Conservation (phyloP, 495 filamentous ascomycete genomes). For the Elasticomyces elasticus region DNA sequence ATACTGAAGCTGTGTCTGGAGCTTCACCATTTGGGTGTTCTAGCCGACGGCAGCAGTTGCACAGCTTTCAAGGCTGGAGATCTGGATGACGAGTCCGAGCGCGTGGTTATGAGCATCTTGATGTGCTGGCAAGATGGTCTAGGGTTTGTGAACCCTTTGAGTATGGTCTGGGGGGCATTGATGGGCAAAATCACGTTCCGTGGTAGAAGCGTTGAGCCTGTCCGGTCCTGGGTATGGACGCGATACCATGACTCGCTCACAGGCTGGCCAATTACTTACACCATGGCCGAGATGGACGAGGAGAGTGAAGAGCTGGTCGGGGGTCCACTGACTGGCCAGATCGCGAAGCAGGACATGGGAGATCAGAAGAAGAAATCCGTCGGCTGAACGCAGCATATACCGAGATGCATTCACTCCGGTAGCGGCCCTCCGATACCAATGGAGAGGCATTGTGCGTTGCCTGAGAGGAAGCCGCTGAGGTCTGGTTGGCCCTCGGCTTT, state of each 20-base stretch:
- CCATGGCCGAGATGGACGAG: neutral
- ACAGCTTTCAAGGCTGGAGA: neutral
- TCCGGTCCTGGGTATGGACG: neutral
- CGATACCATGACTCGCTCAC: neutral
- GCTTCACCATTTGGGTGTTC: neutral
- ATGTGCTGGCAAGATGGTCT: constrained; percentile 2
- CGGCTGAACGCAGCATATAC: neutral
- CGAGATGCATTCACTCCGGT: neutral
- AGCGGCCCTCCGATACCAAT: constrained; percentile 26
- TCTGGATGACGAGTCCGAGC: neutral
- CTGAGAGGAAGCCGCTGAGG: constrained; percentile 26
- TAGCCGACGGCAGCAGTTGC: neutral
- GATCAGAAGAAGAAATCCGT: neutral
- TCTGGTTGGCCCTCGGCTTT: constrained; percentile 26
- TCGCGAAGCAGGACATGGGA: neutral
- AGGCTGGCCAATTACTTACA: neutral
- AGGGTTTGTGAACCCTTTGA: neutral
- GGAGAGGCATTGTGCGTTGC: constrained; percentile 19
- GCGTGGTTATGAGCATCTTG: neutral
- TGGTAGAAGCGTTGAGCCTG: neutral
- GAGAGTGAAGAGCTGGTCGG: neutral
- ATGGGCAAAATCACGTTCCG: constrained; percentile 1
- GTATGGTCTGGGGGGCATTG: constrained; percentile 2
- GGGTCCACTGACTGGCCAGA: neutral
- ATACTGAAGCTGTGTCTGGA: neutral